Conservation (phyloP, 495 filamentous ascomycete species). For the Aspergillus leporis region DNA sequence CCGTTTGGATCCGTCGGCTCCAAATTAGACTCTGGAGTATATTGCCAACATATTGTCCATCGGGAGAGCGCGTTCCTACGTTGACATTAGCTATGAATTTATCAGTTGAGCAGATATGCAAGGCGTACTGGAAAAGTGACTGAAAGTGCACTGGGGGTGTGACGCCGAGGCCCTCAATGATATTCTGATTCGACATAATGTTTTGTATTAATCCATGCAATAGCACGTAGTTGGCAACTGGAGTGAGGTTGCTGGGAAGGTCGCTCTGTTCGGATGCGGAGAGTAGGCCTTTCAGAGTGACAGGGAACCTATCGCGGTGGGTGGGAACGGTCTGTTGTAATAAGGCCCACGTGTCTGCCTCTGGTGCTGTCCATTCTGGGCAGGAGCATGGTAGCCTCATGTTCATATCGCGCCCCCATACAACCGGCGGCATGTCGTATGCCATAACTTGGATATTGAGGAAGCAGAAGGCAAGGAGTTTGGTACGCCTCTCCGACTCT, state of each 20-base stretch:
- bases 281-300: not conserved
- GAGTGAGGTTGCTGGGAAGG: constrained; percentile 13
- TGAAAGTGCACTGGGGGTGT: not conserved
- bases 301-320: not conserved
- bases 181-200: constrained; percentile 34
- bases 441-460: constrained; percentile 16
- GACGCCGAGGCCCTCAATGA: not conserved
- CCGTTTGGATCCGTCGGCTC: constrained; percentile 45
- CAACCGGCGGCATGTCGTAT: constrained; percentile 10
- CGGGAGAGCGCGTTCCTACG: constrained; percentile 46
- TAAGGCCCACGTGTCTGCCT: constrained; percentile 9
- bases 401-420: constrained; percentile 13
- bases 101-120: not conserved
- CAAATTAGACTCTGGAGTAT: constrained; percentile 39
- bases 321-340: constrained; percentile 1
- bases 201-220: constrained; percentile 61
- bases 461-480: constrained; percentile 18
- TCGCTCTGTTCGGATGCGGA: not conserved
- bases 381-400: constrained; percentile 16
- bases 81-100: not conserved
- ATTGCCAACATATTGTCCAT: constrained; percentile 56
- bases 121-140: constrained; percentile 1
- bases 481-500: constrained; percentile 16
- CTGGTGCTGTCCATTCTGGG: constrained; percentile 18
- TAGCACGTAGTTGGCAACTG: constrained; percentile 58